Conservation (phyloP, 306 rosid species). For the Canavalia gladiata region DNA sequence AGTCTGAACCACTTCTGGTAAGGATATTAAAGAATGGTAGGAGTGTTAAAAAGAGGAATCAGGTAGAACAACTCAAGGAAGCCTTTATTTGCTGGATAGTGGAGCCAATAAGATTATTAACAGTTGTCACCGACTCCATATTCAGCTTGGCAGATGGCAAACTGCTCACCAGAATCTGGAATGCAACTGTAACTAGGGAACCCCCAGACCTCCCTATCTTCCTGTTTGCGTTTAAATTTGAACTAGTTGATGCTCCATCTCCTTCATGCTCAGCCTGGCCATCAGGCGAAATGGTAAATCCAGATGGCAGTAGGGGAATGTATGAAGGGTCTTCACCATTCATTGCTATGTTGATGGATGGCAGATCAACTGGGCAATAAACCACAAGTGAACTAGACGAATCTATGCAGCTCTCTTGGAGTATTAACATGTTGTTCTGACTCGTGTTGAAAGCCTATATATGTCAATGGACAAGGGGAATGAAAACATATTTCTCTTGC, state of each 20-base stretch:
- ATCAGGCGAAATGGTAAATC: slow-evolving; percentile 79
- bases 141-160: slow-evolving; percentile 85
- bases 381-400: slow-evolving; percentile 84
- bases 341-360: slow-evolving; percentile 87
- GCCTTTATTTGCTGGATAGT: slow-evolving; percentile 90
- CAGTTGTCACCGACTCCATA: slow-evolving; percentile 88
- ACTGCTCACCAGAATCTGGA: slow-evolving; percentile 87
- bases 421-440: slow-evolving; percentile 93
- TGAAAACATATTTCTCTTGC: background rate
- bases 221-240: slow-evolving; percentile 45
- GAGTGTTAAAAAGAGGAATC: slow-evolving; percentile 41
- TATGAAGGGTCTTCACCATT: slow-evolving; percentile 91
- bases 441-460: slow-evolving; percentile 77
- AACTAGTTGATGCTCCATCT: slow-evolving; percentile 65
- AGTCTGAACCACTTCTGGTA: slow-evolving; percentile 58
- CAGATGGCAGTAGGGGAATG: slow-evolving; percentile 89
- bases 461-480: background rate
- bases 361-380: slow-evolving; percentile 86
- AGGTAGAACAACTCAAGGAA: slow-evolving; percentile 79
- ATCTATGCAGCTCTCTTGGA: slow-evolving; percentile 94
- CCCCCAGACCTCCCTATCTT: slow-evolving; percentile 47
- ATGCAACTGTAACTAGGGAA: slow-evolving; percentile 81
- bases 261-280: slow-evolving; percentile 57
- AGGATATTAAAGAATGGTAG: slow-evolving; percentile 59
- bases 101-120: slow-evolving; percentile 80